Conservation (phyloP, 1,139 yeast genomes). For the Suhomyces yuchorum region DNA sequence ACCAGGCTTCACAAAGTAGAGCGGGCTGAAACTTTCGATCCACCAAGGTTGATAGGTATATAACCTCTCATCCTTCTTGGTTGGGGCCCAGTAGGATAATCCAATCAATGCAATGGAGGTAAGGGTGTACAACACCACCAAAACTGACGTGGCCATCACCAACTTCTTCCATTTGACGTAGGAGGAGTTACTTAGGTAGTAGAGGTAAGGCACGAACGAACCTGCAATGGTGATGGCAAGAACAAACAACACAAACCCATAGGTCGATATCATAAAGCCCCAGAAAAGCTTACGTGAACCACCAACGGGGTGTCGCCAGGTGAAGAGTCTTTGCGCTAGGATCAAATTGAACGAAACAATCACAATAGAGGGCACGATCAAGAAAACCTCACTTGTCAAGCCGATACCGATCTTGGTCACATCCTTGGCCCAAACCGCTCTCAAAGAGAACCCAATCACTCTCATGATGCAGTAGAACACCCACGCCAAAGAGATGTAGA, state of each 20-base stretch:
- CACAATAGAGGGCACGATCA: constrained; percentile 57
- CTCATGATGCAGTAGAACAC: constrained; percentile 54
- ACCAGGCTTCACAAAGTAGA: constrained; percentile 54
- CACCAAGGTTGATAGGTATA: constrained; percentile 78
- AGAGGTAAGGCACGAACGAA: constrained; percentile 63
- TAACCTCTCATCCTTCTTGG: constrained; percentile 53
- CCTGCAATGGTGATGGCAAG: constrained; percentile 70
- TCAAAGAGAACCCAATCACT: constrained; percentile 59
- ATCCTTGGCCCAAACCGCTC: constrained; percentile 61
- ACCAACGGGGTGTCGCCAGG: constrained; percentile 81
- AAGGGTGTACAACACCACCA: constrained; percentile 60
- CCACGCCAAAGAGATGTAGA: constrained; percentile 60
- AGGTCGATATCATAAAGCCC: constrained; percentile 52
- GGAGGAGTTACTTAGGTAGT: constrained; percentile 50
- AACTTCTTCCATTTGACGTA: constrained; percentile 58
- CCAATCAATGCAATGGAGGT: constrained; percentile 53
- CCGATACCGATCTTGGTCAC: constrained; percentile 51
- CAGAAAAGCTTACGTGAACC: constrained; percentile 62
- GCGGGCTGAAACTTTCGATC: constrained; percentile 64
- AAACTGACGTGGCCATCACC: constrained; percentile 57
- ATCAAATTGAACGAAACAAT: constrained; percentile 62
- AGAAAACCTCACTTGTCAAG: constrained; percentile 60
- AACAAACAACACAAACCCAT: constrained; percentile 57
- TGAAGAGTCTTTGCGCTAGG: constrained; percentile 74
- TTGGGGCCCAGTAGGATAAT: constrained; percentile 59